phyloP scores from a whole-genome alignment of 306 rosid species.

The Quercus berberidifolia region DNA sequence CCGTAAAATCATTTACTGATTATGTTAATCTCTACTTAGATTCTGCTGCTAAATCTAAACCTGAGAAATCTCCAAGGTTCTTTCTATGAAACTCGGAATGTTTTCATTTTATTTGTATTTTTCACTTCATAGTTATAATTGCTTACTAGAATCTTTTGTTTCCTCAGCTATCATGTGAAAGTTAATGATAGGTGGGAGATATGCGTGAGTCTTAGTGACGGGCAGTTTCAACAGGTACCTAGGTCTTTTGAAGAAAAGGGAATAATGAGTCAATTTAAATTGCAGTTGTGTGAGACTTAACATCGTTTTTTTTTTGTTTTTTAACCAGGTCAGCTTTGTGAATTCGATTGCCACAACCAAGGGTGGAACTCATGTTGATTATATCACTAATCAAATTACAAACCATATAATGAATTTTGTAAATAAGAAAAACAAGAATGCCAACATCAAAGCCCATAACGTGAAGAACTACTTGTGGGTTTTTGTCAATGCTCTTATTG shows the following conservation, averaged over 20 bases:
- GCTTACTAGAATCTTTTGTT: slow-evolving; percentile 6
- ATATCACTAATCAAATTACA: slow-evolving; percentile 77
- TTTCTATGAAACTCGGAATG: neutral
- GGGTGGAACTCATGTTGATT: slow-evolving; percentile 96
- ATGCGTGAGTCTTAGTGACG: slow-evolving; percentile 80
- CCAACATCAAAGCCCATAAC: slow-evolving; percentile 84
- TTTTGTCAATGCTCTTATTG: slow-evolving; percentile 89
- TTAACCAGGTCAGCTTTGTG: slow-evolving; percentile 83
- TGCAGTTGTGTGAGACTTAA: neutral
- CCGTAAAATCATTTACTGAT: slow-evolving; percentile 65
- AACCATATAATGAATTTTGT: slow-evolving; percentile 69
- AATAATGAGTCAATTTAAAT: neutral
- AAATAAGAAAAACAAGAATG: slow-evolving; percentile 89
- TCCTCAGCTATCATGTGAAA: slow-evolving; percentile 55
- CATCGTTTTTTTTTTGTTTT: neutral
- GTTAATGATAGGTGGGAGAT: slow-evolving; percentile 94
- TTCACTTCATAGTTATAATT: neutral
- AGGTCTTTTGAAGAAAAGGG: slow-evolving; percentile 2
- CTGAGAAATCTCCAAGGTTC: slow-evolving; percentile 64
- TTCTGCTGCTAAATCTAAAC: slow-evolving; percentile 49
- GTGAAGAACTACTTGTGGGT: slow-evolving; percentile 95
- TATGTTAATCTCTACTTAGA: slow-evolving; percentile 79
- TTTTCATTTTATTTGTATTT: neutral
- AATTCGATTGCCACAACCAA: slow-evolving; percentile 80
- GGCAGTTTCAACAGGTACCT: slow-evolving; percentile 90